phyloP scores from a whole-genome alignment of 768 basidiomycete genomes.

The Mycena rebaudengoi region DNA sequence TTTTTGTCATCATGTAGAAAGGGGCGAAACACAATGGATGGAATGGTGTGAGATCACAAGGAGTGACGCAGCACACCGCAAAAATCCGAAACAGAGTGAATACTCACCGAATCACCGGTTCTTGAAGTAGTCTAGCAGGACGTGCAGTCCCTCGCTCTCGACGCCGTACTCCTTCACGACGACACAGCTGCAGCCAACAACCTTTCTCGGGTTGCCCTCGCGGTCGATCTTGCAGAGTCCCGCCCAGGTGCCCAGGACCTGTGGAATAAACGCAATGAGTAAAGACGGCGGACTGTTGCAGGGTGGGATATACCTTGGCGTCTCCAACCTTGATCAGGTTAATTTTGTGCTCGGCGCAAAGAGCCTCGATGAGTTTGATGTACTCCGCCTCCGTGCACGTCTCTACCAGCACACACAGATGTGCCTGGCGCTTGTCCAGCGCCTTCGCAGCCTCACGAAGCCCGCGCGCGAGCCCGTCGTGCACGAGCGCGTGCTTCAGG shows the following conservation, averaged over 20 bases:
- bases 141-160: constrained; percentile 94
- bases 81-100: constrained; percentile 42
- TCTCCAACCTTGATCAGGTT: constrained; percentile 99
- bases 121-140: constrained; percentile 96
- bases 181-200: constrained; percentile 92
- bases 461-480: constrained; percentile 98
- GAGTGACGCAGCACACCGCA: constrained; percentile 30
- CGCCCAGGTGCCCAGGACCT: constrained; percentile 98
- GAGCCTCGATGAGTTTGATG: constrained; percentile 99
- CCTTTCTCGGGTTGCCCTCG: constrained; percentile 97
- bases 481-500: constrained; percentile 97
- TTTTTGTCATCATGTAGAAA: constrained; percentile 90
- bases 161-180: constrained; percentile 98
- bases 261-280: no score
- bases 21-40: constrained; percentile 22
- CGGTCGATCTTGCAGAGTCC: constrained; percentile 99
- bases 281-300: no score
- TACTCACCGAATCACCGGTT: constrained; percentile 68
- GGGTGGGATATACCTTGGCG: no score
- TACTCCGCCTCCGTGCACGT: constrained; percentile 99
- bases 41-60: background rate
- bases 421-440: constrained; percentile 97
- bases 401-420: constrained; percentile 98
- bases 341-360: constrained; percentile 99
- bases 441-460: constrained; percentile 98